phyloP scores from a whole-genome alignment of 108 stramenopile genomes.

The Craspedostauros australis region DNA sequence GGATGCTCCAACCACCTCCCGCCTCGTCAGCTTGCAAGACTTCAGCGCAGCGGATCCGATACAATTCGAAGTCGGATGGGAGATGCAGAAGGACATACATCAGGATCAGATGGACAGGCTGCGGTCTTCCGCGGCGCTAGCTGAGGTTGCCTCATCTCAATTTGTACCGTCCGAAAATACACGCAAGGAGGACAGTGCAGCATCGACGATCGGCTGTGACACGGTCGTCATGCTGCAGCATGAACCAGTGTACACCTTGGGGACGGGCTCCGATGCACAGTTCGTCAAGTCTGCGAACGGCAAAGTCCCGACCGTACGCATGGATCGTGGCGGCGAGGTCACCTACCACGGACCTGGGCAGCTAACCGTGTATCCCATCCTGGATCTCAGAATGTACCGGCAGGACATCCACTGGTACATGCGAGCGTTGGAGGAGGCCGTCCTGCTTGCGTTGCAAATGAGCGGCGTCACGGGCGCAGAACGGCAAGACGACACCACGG shows the following conservation, averaged over 20 bases:
- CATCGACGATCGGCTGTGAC: no score
- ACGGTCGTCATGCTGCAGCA: slow-evolving; percentile 70
- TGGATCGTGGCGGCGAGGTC: slow-evolving; percentile 95
- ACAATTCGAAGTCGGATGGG: slow-evolving; percentile 1
- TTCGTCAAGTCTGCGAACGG: slow-evolving; percentile 30
- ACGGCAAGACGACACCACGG: slow-evolving; percentile 62
- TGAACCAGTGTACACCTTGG: slow-evolving; percentile 77
- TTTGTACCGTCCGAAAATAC: neutral
- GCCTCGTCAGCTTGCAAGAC: neutral
- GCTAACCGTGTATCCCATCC: slow-evolving; percentile 89
- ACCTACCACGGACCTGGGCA: slow-evolving; percentile 99
- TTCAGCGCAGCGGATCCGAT: neutral
- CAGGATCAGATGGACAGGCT: slow-evolving; percentile 6
- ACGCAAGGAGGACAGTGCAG: neutral
- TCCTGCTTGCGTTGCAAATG: slow-evolving; percentile 59
- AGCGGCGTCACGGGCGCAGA: slow-evolving; percentile 34
- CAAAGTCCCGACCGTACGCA: slow-evolving; percentile 54
- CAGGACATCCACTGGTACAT: slow-evolving; percentile 98
- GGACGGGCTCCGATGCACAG: slow-evolving; percentile 70
- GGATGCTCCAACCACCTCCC: neutral
- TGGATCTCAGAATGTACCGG: slow-evolving; percentile 83
- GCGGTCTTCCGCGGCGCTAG: no score
- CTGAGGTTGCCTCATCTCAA: neutral
- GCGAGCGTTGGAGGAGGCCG: slow-evolving; percentile 85
- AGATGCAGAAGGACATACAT: neutral